Evolutionary conservation across 1,284 basidiomycete genomes (phyloP), one percentile per base, ranked within the genome.

Genomic region (Tylopilus orsonianus): DNA sequence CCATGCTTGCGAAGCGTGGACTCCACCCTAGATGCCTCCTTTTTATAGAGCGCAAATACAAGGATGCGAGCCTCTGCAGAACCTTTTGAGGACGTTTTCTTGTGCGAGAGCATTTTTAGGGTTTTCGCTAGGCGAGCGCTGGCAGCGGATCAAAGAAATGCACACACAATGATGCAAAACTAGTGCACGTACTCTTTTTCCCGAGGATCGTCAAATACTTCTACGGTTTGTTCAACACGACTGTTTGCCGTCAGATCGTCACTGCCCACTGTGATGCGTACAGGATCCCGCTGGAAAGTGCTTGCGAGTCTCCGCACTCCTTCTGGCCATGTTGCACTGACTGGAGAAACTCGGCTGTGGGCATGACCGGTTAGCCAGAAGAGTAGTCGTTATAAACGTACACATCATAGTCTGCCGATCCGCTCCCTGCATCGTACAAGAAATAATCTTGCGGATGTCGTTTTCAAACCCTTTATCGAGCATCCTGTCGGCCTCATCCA

Each of bases 401-500:
- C 90, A 95, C 93, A 96, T 95, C 75, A 94, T 82, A 5, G 92
- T 96, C 70, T 96, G 92, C 30, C 92, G 77, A 46, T 82, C 77
- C 12, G 71, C 68, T 10, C 76, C 73, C 56, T 80, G 80, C 57
- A 87, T 87, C 24, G 87, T 86, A 59, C 82, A 77, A 8, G 82
- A 85, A 54, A 99, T 95, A 62, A 99, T 99, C 49, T 80, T 81
- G 41, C 93, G 79, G 56, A 99, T 98, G 68, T 99, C 97, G 61
- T 97, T 97, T 73, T 99, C 97, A 69, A 99, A 99, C 0, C 97
- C 97, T 62, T 90, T 94, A 69, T 99, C 97, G 41, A 99, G 77
- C 96, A 99, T 98, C 39, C 96, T 81, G 71, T 99, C 96, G 2
- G 96, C 96, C 71, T 99, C 96, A 64, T 99, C 97, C 34, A 99